Conservation (phyloP, 495 filamentous ascomycete species). For the Xylaria longipes region DNA sequence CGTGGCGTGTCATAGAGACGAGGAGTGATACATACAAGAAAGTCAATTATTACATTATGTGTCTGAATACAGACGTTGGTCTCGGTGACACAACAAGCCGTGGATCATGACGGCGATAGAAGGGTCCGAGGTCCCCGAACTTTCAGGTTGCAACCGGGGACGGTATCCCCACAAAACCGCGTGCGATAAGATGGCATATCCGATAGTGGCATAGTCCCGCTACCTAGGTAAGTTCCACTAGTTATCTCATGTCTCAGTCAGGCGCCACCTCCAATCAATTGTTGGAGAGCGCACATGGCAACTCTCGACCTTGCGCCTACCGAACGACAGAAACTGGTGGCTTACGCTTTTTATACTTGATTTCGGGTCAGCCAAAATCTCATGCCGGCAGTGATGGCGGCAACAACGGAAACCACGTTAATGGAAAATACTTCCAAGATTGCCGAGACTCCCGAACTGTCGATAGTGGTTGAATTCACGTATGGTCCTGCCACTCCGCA, state of each 20-base stretch:
- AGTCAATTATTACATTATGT: conserved; percentile 16
- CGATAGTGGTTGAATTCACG: conserved; percentile 78
- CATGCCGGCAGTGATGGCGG: conserved; percentile 27
- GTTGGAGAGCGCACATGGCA: not conserved
- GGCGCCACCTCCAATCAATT: not conserved
- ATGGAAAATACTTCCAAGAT: conserved; percentile 21
- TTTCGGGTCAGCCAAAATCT: not conserved
- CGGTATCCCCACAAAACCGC: not conserved
- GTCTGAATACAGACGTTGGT: not conserved
- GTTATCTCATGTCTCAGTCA: too few relatives aligned
- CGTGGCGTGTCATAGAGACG: conserved; percentile 50
- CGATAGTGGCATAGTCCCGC: not conserved
- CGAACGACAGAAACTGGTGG: not conserved
- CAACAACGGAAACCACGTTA: conserved; percentile 26
- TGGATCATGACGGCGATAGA: not conserved
- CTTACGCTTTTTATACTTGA: not conserved
- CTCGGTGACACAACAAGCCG: not conserved
- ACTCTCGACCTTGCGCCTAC: not conserved
- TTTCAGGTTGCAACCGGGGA: too few relatives aligned
- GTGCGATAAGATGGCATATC: not conserved
- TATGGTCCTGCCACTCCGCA: conserved; percentile 45
- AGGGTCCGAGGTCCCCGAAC: conserved; percentile 7
- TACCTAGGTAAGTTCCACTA: too few relatives aligned
- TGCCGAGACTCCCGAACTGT: conserved; percentile 39
- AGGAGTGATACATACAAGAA: not conserved